Conservation (phyloP, 163 green algal genomes). For the Volvox carteri region DNA sequence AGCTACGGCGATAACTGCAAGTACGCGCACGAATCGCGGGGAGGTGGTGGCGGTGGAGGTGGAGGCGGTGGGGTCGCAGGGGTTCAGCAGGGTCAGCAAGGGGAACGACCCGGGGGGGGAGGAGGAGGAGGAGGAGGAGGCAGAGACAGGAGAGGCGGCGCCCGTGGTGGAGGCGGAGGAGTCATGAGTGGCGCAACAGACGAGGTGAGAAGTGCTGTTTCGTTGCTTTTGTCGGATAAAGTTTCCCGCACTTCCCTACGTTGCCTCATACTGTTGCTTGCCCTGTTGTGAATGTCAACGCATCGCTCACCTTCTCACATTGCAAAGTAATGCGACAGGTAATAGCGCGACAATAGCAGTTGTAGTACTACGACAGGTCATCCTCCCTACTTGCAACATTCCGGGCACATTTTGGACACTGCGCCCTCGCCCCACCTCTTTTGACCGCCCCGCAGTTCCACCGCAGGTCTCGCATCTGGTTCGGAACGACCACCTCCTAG, state of each 20-base stretch:
- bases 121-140: not conserved
- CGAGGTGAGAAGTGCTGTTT: not conserved
- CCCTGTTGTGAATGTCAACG: not conserved
- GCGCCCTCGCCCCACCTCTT: no score
- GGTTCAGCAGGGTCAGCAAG: not conserved
- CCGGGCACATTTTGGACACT: no score
- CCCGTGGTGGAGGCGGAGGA: not conserved
- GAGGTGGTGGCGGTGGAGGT: not conserved
- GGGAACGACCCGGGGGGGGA: not conserved
- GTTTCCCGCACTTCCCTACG: not conserved
- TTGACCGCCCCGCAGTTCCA: no score
- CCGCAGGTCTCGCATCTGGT: no score
- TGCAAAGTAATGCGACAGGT: not conserved
- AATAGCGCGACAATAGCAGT: no score
- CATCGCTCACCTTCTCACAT: not conserved
- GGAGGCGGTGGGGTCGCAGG: not conserved
- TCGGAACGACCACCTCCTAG: no score
- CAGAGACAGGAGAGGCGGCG: not conserved
- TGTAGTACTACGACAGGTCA: no score
- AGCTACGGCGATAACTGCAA: constrained; percentile 65
- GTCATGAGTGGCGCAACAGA: not conserved
- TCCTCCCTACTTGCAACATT: no score
- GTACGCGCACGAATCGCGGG: constrained; percentile 67
- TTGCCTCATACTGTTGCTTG: not conserved
- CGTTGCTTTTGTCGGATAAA: not conserved